A percentile compares a stretch with the other conserved stretches of the same genome.
Evolutionary conservation across 139 green algal species (phyloP).

Genomic region (Ettlia oleoabundans): DNA sequence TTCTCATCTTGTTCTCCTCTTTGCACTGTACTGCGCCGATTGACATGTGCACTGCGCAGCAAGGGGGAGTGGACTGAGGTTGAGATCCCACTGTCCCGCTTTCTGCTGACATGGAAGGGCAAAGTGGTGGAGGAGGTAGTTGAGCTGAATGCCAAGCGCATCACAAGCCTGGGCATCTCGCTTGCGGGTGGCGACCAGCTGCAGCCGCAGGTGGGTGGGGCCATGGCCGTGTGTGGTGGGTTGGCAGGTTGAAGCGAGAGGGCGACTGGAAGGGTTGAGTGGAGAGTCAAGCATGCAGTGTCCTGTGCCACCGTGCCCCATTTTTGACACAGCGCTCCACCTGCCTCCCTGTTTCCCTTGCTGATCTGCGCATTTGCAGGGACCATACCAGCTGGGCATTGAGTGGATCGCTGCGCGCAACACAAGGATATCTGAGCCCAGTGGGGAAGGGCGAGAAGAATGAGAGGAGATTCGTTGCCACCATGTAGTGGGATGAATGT

Average conservation of each 20-base stretch:
- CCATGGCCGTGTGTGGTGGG: not conserved
- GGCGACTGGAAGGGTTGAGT: not conserved
- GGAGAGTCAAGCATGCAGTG: too few relatives aligned
- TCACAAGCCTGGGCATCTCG: constrained; percentile 56
- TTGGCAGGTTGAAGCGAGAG: not conserved
- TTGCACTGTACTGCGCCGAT: too few relatives aligned
- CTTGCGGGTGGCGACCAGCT: constrained; percentile 47
- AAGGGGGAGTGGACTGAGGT: constrained; percentile 60
- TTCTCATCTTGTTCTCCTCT: too few relatives aligned
- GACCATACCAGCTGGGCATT: constrained; percentile 50
- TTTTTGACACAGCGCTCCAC: too few relatives aligned
- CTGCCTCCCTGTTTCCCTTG: too few relatives aligned
- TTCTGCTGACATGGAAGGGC: constrained; percentile 64
- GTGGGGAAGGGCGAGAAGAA: not conserved
- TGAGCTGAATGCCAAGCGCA: constrained; percentile 53
- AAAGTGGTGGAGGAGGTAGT: constrained; percentile 52
- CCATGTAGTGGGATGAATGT: not conserved
- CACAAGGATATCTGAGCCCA: not conserved
- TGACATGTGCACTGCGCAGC: too few relatives aligned
- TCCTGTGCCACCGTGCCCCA: too few relatives aligned
- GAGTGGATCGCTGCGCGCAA: constrained; percentile 50
- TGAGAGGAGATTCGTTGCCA: not conserved
- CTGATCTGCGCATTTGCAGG: constrained; percentile 10
- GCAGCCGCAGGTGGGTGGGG: constrained; percentile 31
- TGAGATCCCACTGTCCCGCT: constrained; percentile 53